Percentiles rank a stretch among this genome's conserved stretches.
Conservation (phyloP, 352 stramenopile genomes). For the Phytophthora ohioensis region DNA sequence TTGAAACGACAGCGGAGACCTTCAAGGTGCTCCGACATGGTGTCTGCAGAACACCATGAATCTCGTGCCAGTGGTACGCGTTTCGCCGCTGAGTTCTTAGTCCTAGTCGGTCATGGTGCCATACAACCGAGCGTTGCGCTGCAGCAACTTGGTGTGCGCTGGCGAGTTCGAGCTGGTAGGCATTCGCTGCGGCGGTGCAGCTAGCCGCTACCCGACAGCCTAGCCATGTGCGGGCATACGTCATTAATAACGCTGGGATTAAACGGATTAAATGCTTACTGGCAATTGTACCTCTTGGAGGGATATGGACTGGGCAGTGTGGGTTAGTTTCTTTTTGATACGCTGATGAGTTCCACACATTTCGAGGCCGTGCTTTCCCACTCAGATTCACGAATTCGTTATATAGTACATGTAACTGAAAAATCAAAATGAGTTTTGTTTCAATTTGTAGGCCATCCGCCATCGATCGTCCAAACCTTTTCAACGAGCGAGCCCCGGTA, state of each 20-base stretch:
- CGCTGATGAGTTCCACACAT: too few relatives aligned
- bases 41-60: constrained; percentile 12
- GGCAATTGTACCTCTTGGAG: too few relatives aligned
- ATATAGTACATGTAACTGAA: too few relatives aligned
- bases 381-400: too few relatives aligned
- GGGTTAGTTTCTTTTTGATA: too few relatives aligned
- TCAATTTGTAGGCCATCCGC: too few relatives aligned
- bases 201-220: neutral
- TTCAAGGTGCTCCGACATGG: constrained; percentile 18
- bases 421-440: too few relatives aligned
- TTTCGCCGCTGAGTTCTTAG: constrained; percentile 12
- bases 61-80: constrained; percentile 31
- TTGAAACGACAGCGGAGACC: constrained; percentile 13
- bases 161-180: neutral
- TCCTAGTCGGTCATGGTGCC: neutral
- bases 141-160: neutral
- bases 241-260: constrained; percentile 2
- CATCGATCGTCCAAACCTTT: too few relatives aligned
- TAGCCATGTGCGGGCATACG: neutral
- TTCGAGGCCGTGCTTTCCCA: too few relatives aligned
- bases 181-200: neutral
- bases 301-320: too few relatives aligned
- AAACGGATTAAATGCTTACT: constrained; percentile 5
- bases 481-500: too few relatives aligned
- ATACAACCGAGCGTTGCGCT: neutral